A percentile compares a stretch with the other conserved stretches of the same genome.
These are phyloP conservation scores for Macrocystidia cucumis DNA, from an alignment of 1,284 basidiomycete genomes.

Conservation along the genomic window DNA sequence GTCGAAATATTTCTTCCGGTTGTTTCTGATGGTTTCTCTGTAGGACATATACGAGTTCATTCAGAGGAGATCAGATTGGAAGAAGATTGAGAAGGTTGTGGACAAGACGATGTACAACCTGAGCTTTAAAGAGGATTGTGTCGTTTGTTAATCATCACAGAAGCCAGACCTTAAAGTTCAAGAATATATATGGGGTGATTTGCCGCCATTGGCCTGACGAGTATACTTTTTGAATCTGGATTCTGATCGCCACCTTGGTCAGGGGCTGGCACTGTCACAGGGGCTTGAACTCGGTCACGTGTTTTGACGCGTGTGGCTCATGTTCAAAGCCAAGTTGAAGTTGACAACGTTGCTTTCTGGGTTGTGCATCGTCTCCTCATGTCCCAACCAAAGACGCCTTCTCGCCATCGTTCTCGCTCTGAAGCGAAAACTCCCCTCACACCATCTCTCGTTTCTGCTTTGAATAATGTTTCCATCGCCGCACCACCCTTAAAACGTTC, in stretches of 20 bases:
- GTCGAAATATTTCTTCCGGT: conserved; percentile 10
- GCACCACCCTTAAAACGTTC: conserved; percentile 30
- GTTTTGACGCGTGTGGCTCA: too few relatives aligned
- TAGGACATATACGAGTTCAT: conserved; percentile 93
- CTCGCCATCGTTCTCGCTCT: conserved; percentile 55
- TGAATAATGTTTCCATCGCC: conserved; percentile 46
- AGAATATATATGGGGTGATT: too few relatives aligned
- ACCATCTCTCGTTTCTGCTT: conserved; percentile 48
- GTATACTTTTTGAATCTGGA: too few relatives aligned
- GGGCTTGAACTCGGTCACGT: too few relatives aligned
- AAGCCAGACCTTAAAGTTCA: too few relatives aligned
- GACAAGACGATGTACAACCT: conserved; percentile 95
- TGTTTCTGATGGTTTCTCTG: conserved; percentile 5
- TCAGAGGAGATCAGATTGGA: conserved; percentile 91
- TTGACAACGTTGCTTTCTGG: too few relatives aligned
- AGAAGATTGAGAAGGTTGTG: conserved; percentile 91
- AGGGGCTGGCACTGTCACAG: too few relatives aligned
- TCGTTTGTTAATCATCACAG: conserved; percentile 26
- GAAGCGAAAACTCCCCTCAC: conserved; percentile 69
- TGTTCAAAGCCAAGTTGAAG: too few relatives aligned
- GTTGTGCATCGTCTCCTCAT: too few relatives aligned
- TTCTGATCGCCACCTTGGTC: too few relatives aligned
- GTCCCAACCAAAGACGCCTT: conserved; percentile 57
- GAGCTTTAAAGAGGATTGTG: conserved; percentile 87
- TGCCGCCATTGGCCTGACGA: too few relatives aligned